Evolutionary conservation across 1,284 basidiomycete genomes (phyloP), one percentile per base, ranked within the genome.

Genomic region (Austroboletus niveus): DNA sequence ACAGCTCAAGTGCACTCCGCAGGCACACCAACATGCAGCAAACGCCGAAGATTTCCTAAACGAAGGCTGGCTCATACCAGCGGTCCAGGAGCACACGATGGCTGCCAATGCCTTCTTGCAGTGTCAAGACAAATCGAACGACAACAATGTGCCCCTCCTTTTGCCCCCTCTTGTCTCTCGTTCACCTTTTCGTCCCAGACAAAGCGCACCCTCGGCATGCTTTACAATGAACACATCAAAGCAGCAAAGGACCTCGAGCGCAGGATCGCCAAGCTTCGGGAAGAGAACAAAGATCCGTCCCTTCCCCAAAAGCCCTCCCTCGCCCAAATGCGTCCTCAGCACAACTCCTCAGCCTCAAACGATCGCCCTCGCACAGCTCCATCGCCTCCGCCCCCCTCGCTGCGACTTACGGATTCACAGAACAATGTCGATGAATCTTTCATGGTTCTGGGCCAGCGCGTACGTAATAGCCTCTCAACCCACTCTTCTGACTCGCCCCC

Each of bases 1-100:
- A 2, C 27, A 4, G 5, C 27, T n/a, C 6, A 27, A 5, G 6
- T 11, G 12, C 27, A 27, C 22, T 29, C 17, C 27, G 36, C 36
- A 92, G 89, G 89, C 89, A 20, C 87, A 92, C 66, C 84, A 87
- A 61, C 87, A 90, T 69, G 85, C 87, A 50, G 83, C 83, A 20
- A 86, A 85, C 62, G 89, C 88, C 29, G 87, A 91, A 54, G 87
- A 90, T 52, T 78, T 77, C 61, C 63, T 78, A 39, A 75, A 74
- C 12, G 78, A 80, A 53, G 86, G 87, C 11, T 71, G 87, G 4
- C 75, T 88, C 51, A 78, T 88, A 32, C 80, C 80, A 39, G 86
- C 89, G 8, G 75, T 81, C 32, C 83, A 88, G 52, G 75, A 80
- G 52, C 79, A 81, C 51, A 66, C 73, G 56, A 85, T 84, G 62